Evolutionary conservation across 495 filamentous ascomycete genomes (phyloP).

Genomic region (Aspergillus saccharolyticus): DNA sequence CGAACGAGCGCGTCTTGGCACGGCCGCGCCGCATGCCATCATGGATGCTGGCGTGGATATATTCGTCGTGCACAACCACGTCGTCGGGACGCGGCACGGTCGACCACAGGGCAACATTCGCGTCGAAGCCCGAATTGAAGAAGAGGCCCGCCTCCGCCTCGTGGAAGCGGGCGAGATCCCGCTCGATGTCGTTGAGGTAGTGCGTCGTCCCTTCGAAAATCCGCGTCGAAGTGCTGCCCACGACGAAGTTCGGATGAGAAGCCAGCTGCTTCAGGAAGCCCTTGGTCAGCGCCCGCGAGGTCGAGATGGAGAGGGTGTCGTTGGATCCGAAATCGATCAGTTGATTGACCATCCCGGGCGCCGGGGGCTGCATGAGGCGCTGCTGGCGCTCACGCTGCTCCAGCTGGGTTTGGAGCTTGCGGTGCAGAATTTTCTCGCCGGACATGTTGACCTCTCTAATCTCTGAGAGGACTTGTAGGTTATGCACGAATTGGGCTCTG

Average conservation of each 20-base stretch:
- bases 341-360: neutral
- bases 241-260: neutral
- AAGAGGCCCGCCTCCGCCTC: slow-evolving; percentile 49
- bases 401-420: neutral
- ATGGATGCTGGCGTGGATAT: slow-evolving; percentile 64
- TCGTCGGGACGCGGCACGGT: slow-evolving; percentile 57
- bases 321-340: slow-evolving; percentile 8
- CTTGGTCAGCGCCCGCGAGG: slow-evolving; percentile 3
- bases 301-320: neutral
- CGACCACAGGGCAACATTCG: slow-evolving; percentile 56
- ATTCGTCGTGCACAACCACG: slow-evolving; percentile 56
- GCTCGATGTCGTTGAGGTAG: slow-evolving; percentile 52
- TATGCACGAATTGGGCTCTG: too few species aligned
- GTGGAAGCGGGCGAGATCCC: slow-evolving; percentile 53
- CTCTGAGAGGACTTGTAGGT: too few species aligned
- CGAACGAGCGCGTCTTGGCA: slow-evolving; percentile 41
- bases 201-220: slow-evolving; percentile 5
- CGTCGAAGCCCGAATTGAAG: slow-evolving; percentile 64
- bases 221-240: slow-evolving; percentile 4
- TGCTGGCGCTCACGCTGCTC: neutral
- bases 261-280: slow-evolving; percentile 4
- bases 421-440: neutral
- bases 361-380: neutral
- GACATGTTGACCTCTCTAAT: too few species aligned
- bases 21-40: slow-evolving; percentile 58